Percentiles rank a stretch among this genome's conserved stretches.
These are phyloP conservation scores for Garcia nutans DNA, from an alignment of 345 rosid species.

Conservation along the genomic window DNA sequence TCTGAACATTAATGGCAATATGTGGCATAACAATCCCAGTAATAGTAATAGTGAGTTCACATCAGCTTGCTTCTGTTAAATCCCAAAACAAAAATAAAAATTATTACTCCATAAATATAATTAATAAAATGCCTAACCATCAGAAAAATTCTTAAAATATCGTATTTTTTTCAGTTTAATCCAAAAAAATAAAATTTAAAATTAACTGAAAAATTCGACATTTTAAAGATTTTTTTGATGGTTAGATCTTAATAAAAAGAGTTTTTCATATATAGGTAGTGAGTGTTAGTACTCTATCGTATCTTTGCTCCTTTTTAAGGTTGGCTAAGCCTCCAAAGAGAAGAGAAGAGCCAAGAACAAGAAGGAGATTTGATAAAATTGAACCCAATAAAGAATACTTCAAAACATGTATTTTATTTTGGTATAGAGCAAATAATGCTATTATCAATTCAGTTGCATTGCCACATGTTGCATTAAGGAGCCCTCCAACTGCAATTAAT, in stretches of 20 bases:
- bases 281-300: slow-evolving; percentile 56
- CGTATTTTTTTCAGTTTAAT: too few species aligned
- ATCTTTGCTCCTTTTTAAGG: slow-evolving; percentile 66
- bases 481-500: slow-evolving; percentile 73
- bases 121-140: too few species aligned
- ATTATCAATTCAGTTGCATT: slow-evolving; percentile 93
- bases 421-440: slow-evolving; percentile 75
- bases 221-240: too few species aligned
- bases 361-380: slow-evolving; percentile 79
- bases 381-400: slow-evolving; percentile 89
- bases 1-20: slow-evolving; percentile 65
- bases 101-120: too few species aligned
- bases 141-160: too few species aligned
- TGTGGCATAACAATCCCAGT: slow-evolving; percentile 75
- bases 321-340: slow-evolving; percentile 83
- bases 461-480: slow-evolving; percentile 93
- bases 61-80: slow-evolving; percentile 76
- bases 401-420: slow-evolving; percentile 63
- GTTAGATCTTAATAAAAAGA: too few species aligned
- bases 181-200: too few species aligned
- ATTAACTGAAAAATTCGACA: too few species aligned
- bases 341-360: slow-evolving; percentile 86
- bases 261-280: background rate
- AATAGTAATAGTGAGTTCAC: slow-evolving; percentile 70
- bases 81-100: background rate